Evolutionary conservation across 2,329 filamentous ascomycete genomes (phyloP).

Genomic region (Fusarium scirpi): DNA sequence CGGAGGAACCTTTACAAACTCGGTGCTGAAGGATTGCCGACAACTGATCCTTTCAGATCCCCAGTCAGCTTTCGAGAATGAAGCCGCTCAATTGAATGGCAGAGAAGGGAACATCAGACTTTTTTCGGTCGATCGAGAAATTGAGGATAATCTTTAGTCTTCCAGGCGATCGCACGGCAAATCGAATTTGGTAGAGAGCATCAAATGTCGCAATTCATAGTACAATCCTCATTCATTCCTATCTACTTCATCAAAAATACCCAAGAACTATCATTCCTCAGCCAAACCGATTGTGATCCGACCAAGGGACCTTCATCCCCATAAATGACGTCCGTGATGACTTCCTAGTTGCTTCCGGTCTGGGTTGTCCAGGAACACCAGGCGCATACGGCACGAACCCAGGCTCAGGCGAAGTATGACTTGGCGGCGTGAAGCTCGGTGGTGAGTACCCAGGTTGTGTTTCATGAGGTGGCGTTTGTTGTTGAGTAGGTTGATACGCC

Average conservation of each 20-base stretch:
- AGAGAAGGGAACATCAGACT: no score
- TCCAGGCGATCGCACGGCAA: not conserved
- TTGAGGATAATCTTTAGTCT: not conserved
- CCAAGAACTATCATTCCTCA: not conserved
- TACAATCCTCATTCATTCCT: not conserved
- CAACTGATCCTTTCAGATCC: not conserved
- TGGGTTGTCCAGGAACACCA: not conserved
- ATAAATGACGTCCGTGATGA: conserved; percentile 26
- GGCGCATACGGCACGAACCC: conserved; percentile 8
- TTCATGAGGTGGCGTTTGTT: not conserved
- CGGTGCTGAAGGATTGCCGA: not conserved
- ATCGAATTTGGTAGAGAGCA: no score
- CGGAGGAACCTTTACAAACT: not conserved
- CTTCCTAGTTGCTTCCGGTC: conserved; percentile 2
- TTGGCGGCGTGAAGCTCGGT: not conserved
- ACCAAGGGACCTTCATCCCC: conserved; percentile 35
- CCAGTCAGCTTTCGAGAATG: not conserved
- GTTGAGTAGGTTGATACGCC: conserved; percentile 18
- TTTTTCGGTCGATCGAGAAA: no score
- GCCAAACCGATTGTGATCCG: conserved; percentile 8
- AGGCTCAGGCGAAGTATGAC: not conserved
- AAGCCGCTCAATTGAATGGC: no score
- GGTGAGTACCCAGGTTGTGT: not conserved
- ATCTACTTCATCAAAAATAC: no score
- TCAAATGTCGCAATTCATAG: not conserved